Base-by-base conservation (phyloP, 257 asterid species). In the Gentiana macrophylla region DNA sequence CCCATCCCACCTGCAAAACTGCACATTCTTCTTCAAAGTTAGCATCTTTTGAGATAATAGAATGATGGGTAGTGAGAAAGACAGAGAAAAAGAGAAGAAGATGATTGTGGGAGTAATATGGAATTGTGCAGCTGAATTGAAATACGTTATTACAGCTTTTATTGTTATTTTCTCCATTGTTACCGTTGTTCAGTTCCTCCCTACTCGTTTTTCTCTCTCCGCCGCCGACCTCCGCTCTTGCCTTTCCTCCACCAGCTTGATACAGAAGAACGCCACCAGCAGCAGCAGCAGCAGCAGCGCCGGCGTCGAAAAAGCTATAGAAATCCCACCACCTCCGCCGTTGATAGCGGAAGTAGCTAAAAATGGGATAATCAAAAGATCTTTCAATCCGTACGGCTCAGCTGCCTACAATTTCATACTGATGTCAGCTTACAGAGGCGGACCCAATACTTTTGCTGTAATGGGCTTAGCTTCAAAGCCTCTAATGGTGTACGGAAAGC, bases 371-470 rank as follows among this genome's bases (percentile, higher is more conserved):
- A 44, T 67, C 12, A 82, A 76, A 64, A 79, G 97, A 2, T 78
- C 70, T 37, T 86, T 90, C 61, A 67, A 69, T 3, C 72, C 94
- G 4, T 67, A 72, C 61, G 98, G 96, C 49, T 68, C 52, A 58
- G 89, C 94, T 44, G 94, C 96, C 2, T 94, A 90, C 1, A 79
- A 79, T 52, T 86, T 90, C 57, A 80, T 90, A 10, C 79, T 86
- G 43, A 86, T 90, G 94, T 94, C 95, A 4, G 94, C 96, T 7
- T 90, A 90, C 70, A 81, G 98, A 58, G 98, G 98, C 52, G 96
- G 98, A 1, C 65, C 77, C 7, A 48, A 60, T 52, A 86, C 89
- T 0, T 90, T 90, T 38, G 86, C 96, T 34, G 77, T 90, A 37
- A 77, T 84, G 60, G 95, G 95, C 8, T 77, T 90, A 44, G 85